Base-by-base conservation (phyloP, 2,329 filamentous ascomycete genomes). In the Cryphonectria radicalis region DNA sequence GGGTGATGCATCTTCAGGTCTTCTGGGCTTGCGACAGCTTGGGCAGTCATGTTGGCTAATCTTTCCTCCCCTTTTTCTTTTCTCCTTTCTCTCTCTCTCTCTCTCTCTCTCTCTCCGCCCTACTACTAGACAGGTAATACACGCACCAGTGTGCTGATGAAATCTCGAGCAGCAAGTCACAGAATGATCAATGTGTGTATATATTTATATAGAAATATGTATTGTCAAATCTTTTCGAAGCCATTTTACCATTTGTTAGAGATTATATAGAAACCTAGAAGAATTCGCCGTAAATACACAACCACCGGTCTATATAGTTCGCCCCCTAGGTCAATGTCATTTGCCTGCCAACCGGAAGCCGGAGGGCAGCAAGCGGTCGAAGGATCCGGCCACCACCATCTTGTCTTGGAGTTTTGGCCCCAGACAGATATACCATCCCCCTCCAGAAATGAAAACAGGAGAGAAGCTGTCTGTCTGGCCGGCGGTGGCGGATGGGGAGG, bases 231-330 rank as follows among this genome's bases (percentile, higher is more conserved):
- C 25, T 66, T 69, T 59, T n/a, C 22, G 65, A 68, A 63, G 50
- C 67, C 65, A 37, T 67, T 72, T 59, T 72, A 67, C 67, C 70
- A 70, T 72, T 37, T 70, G 70, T 68, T 70, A 72, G 69, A 25
- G 69, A 72, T 72, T 72, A 72, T 70, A 70, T 69, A 66, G 68
- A 63, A 72, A 59, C 35, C 32, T 59, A 63, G 43, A 72, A 66
- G 37, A 63, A 69, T 69, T 67, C 66, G 63, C 70, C 70, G 57
- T 63, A 62, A 64, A 66, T 59, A 72, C 67, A 70, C 59, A 40
- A 40, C 59, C 59, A 40, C 70, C 65, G 37, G 43, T 72, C 70
- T 72, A 66, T 72, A 64, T 68, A 72, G 63, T 57, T 68, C 66
- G 62, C 64, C 50, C 43, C 53, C n/a, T 53, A 65, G 66, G 70